Conservation (phyloP, 2,329 filamentous ascomycete species). For the Diaporthe batatas region DNA sequence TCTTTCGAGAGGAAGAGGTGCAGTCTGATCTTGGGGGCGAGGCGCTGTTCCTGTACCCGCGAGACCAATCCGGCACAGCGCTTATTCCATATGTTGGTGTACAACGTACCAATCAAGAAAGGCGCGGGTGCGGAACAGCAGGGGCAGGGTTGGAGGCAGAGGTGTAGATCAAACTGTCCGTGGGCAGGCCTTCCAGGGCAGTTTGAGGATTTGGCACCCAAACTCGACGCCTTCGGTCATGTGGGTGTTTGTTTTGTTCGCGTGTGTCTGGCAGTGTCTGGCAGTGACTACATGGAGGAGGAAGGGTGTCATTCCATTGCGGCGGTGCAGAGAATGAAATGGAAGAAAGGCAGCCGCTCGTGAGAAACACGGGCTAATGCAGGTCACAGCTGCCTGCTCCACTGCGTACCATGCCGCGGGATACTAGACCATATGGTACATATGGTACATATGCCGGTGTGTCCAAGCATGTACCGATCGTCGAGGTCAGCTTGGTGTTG, state of each 20-base stretch:
- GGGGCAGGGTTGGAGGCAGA: slow-evolving; percentile 25
- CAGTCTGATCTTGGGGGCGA: slow-evolving; percentile 40
- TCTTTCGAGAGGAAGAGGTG: slow-evolving; percentile 34
- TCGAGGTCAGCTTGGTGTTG: slow-evolving; percentile 1
- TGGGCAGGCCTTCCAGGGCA: slow-evolving; percentile 13
- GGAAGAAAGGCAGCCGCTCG: slow-evolving; percentile 40
- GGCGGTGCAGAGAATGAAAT: slow-evolving; percentile 35
- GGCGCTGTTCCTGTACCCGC: slow-evolving; percentile 39
- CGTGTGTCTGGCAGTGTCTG: background rate
- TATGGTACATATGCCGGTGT: slow-evolving; percentile 1
- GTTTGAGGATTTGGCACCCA: slow-evolving; percentile 22
- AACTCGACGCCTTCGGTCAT: slow-evolving; percentile 4
- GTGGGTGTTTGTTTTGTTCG: slow-evolving; percentile 1
- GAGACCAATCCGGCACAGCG: slow-evolving; percentile 41
- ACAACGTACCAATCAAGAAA: slow-evolving; percentile 40
- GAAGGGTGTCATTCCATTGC: slow-evolving; percentile 27
- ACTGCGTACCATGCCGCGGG: slow-evolving; percentile 21
- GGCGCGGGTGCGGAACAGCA: slow-evolving; percentile 35
- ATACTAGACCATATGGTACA: background rate
- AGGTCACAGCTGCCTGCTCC: slow-evolving; percentile 28
- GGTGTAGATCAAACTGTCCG: slow-evolving; percentile 33
- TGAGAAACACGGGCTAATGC: slow-evolving; percentile 29
- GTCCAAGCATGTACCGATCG: background rate
- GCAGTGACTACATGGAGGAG: background rate
- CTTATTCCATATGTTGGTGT: slow-evolving; percentile 43